These are phyloP conservation scores for Ganoderma meredithae DNA, from an alignment of 1,284 basidiomycete species.

Conservation along the genomic window DNA sequence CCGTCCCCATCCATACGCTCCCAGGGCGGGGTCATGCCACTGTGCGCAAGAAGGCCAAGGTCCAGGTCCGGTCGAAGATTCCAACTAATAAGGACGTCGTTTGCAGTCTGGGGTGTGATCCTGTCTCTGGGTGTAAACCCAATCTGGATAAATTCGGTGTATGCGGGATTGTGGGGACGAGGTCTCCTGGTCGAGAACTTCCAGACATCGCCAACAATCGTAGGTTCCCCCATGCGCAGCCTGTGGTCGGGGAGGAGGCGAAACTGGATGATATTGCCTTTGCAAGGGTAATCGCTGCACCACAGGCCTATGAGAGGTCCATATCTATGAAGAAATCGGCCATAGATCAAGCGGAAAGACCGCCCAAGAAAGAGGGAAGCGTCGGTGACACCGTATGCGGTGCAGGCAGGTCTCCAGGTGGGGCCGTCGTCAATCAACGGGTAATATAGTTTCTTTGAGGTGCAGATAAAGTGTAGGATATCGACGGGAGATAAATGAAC, in stretches of 20 bases:
- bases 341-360: constrained; percentile 34
- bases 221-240: constrained; percentile 19
- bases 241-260: constrained; percentile 26
- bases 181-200: constrained; percentile 14
- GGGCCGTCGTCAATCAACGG: constrained; percentile 28
- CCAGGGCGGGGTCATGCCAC: constrained; percentile 21
- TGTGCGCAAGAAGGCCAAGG: constrained; percentile 20
- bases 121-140: constrained; percentile 25
- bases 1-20: constrained; percentile 22
- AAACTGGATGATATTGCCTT: constrained; percentile 36
- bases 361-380: constrained; percentile 21
- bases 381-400: constrained; percentile 27
- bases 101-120: constrained; percentile 14
- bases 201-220: constrained; percentile 38
- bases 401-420: constrained; percentile 34
- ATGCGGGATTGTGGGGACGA: constrained; percentile 23
- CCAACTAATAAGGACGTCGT: constrained; percentile 30
- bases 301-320: constrained; percentile 35
- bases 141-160: constrained; percentile 32
- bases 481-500: constrained; percentile 27
- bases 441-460: constrained; percentile 27
- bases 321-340: constrained; percentile 33
- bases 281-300: constrained; percentile 37
- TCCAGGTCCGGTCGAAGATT: constrained; percentile 25
- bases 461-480: constrained; percentile 25